A percentile compares a stretch with the other conserved stretches of the same genome.
Evolutionary conservation across 176 grass and related monocot species (phyloP).

Genomic region (Melocanna baccifera): DNA sequence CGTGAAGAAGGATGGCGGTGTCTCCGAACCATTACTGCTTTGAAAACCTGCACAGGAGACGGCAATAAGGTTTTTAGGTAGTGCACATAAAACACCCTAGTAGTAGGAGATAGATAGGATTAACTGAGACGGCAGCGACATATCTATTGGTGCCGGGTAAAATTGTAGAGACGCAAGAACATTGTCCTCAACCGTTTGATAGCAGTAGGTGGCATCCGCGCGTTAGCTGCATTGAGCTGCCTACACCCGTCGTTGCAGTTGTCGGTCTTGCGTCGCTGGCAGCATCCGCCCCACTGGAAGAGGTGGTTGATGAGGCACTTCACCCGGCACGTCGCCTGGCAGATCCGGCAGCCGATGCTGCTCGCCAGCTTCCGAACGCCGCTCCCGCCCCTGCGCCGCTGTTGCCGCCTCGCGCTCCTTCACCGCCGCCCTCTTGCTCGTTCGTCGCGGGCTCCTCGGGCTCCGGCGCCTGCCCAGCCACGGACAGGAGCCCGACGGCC

Average conservation of each 20-base stretch:
- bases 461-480: constrained; percentile 22
- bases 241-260: constrained; percentile 61
- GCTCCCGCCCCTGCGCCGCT: neutral
- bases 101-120: no score
- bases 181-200: no score
- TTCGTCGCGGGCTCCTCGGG: constrained; percentile 12
- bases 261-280: constrained; percentile 44
- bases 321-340: constrained; percentile 49
- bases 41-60: no score
- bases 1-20: no score
- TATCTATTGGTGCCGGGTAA: no score
- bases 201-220: neutral
- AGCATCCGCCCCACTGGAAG: constrained; percentile 54
- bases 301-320: constrained; percentile 58
- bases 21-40: no score
- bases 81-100: no score
- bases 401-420: neutral
- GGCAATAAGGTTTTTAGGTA: no score
- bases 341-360: constrained; percentile 56
- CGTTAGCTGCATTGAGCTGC: neutral
- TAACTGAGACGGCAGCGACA: no score
- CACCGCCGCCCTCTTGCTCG: neutral
- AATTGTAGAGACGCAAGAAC: no score
- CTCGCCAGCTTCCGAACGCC: constrained; percentile 24
- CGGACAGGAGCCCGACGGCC: neutral